Evolutionary conservation across 78 protist species (phyloP), one percentile per base, ranked within the genome.

Genomic region (Planoprotostelium fungivorum): DNA sequence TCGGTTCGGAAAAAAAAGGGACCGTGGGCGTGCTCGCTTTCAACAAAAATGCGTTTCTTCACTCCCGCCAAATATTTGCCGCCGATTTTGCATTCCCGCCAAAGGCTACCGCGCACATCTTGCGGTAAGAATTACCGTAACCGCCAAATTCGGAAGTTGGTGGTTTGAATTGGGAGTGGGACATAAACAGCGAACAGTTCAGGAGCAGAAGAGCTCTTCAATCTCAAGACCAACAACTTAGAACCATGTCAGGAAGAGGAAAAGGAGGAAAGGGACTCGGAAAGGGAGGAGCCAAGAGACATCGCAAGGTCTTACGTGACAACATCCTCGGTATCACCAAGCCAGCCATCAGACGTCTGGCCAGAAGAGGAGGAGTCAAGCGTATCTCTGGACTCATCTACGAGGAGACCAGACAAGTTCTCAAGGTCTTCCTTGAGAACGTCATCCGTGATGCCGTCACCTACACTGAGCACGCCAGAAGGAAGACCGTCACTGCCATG

Each of bases 271-370:
- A 96, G 92, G 98, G 97, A 86, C 97, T 96, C 63, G 99, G 99
- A n/a, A 98, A 98, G 96, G 99, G 97, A 23, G 99, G 99, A 36
- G 98, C 98, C 89, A 98, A 98, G 97, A 96, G 98, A 63, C 99
- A 98, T 87, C 92, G 96, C 89, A 97, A 97, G 94, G 94, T 96
- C 86, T 91, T 97, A 34, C 96, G 98, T 85, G 98, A 98, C 87
- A 94, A 91, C 97, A 97, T 98, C 97, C 95, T 87, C 93, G 98
- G 98, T 85, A 97, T 98, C 91, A 98, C 99, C 94, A 97, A 97
- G 95, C 99, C 99, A 84, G 99, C 99, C 63, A 98, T 98, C 89
- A 96, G 99, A 37, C 97, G 99, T 86, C 94, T 98, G 28, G 99
- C 99, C 0, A 94, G 98, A 36, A 93, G 98, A 36, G 98, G 98